phyloP scores from a whole-genome alignment of 2,329 filamentous ascomycete genomes.

The Berkeleyomyces basicola region DNA sequence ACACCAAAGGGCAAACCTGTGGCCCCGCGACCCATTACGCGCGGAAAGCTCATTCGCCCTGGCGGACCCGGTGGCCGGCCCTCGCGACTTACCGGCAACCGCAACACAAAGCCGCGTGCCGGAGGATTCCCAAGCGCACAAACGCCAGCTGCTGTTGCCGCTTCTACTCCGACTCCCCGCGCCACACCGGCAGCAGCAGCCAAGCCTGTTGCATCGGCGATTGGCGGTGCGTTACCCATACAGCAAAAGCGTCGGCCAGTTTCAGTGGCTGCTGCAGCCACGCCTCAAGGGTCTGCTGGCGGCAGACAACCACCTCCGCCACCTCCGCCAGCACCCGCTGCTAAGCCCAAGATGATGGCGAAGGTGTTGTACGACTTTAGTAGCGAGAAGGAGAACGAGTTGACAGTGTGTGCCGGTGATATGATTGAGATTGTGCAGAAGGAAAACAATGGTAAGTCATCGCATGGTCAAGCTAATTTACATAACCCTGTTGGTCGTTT shows the following conservation, averaged over 20 bases:
- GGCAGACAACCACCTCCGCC: conserved; percentile 34
- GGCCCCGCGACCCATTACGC: conserved; percentile 77
- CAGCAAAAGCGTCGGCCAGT: conserved; percentile 11
- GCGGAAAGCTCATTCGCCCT: conserved; percentile 79
- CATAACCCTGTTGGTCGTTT: conserved; percentile 13
- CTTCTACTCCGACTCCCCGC: conserved; percentile 15
- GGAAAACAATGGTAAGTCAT: conserved; percentile 69
- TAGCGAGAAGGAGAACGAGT: conserved; percentile 69
- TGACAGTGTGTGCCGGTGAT: conserved; percentile 65
- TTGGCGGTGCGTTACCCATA: conserved; percentile 1
- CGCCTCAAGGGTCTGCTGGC: conserved; percentile 11
- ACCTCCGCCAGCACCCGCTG: conserved; percentile 43
- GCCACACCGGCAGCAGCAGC: conserved; percentile 13
- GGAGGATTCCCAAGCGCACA: conserved; percentile 20
- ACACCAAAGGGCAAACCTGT: conserved; percentile 79
- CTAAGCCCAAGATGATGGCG: conserved; percentile 54
- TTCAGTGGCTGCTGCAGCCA: conserved; percentile 15
- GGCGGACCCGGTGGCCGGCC: conserved; percentile 72
- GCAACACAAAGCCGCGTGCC: conserved; percentile 29
- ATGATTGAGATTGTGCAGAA: conserved; percentile 84
- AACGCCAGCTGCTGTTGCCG: conserved; percentile 18
- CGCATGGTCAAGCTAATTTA: conserved; percentile 5
- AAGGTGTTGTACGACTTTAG: conserved; percentile 88
- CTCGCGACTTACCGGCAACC: conserved; percentile 46
- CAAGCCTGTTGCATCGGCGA: conserved; percentile 8